These are phyloP conservation scores for Diddensiella transvaalensis DNA, from an alignment of 805 yeast species.

Conservation along the genomic window DNA sequence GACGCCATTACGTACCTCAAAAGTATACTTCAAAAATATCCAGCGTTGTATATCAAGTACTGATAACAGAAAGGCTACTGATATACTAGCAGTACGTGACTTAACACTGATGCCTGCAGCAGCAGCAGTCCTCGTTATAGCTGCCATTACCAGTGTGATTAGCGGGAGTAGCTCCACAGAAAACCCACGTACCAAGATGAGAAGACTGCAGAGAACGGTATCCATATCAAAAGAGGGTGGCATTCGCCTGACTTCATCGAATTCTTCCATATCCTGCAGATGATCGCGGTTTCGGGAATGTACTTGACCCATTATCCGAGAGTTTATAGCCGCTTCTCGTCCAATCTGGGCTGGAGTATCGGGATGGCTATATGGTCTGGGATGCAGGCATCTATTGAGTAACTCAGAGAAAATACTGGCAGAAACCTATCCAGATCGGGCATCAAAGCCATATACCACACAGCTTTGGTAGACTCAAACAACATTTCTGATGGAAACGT, in stretches of 20 bases:
- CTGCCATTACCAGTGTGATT: constrained; percentile 7
- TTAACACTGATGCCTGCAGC: constrained; percentile 32
- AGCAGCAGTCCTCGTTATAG: constrained; percentile 24
- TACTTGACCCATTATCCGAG: constrained; percentile 32
- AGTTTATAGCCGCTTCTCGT: constrained; percentile 30
- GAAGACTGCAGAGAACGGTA: no score
- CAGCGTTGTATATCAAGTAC: constrained; percentile 27
- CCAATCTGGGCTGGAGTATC: constrained; percentile 34
- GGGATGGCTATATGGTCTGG: constrained; percentile 31
- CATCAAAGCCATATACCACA: constrained; percentile 12
- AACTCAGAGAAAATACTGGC: constrained; percentile 28
- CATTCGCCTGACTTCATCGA: constrained; percentile 30
- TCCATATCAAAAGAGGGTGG: constrained; percentile 14
- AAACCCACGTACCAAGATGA: not conserved
- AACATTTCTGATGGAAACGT: constrained; percentile 10
- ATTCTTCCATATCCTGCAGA: constrained; percentile 30
- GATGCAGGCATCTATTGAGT: constrained; percentile 31
- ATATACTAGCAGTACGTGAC: constrained; percentile 24
- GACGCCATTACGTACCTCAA: constrained; percentile 29
- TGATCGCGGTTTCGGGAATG: constrained; percentile 33
- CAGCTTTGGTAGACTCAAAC: constrained; percentile 18
- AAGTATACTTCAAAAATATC: constrained; percentile 29
- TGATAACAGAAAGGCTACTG: constrained; percentile 33
- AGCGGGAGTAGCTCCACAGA: constrained; percentile 2
- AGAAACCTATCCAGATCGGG: constrained; percentile 28